These are phyloP conservation scores for Lepiota brunneoincarnata DNA, from an alignment of 768 basidiomycete genomes.

Conservation along the genomic window DNA sequence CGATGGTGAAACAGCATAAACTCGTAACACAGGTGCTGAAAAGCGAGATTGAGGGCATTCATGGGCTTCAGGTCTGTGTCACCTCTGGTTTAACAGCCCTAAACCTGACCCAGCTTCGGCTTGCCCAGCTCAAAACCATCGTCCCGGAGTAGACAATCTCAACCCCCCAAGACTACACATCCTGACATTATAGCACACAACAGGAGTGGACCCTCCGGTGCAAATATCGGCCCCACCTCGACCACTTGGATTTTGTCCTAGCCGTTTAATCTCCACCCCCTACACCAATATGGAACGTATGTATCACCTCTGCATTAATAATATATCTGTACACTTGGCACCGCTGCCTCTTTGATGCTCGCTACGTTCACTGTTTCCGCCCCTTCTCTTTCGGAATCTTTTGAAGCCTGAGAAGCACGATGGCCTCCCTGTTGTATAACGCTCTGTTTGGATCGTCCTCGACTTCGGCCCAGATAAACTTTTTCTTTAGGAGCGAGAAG, in stretches of 20 bases:
- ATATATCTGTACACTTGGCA: too few species aligned
- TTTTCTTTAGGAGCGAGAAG: constrained; percentile 74
- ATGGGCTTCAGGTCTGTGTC: constrained; percentile 85
- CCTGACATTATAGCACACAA: neutral
- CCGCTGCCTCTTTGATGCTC: neutral
- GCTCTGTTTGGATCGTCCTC: constrained; percentile 58
- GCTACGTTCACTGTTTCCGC: neutral
- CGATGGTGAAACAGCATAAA: constrained; percentile 91
- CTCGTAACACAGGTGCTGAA: constrained; percentile 85
- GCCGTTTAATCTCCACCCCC: neutral
- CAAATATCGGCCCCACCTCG: too few species aligned
- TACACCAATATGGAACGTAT: neutral
- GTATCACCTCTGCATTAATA: too few species aligned
- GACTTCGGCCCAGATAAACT: constrained; percentile 75
- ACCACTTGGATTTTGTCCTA: neutral
- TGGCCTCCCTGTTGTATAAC: constrained; percentile 61
- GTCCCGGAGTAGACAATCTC: constrained; percentile 6
- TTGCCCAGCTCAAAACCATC: constrained; percentile 28
- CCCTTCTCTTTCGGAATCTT: constrained; percentile 18
- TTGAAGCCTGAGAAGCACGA: constrained; percentile 56
- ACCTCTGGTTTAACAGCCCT: neutral
- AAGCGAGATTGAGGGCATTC: constrained; percentile 86
- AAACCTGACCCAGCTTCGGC: neutral
- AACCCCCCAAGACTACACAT: too few species aligned
- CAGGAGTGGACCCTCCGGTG: too few species aligned